Percentiles rank a stretch among this genome's conserved stretches.
These are phyloP conservation scores for Meyerozyma athensensis DNA, from an alignment of 1,139 yeast species.

Conservation along the genomic window DNA sequence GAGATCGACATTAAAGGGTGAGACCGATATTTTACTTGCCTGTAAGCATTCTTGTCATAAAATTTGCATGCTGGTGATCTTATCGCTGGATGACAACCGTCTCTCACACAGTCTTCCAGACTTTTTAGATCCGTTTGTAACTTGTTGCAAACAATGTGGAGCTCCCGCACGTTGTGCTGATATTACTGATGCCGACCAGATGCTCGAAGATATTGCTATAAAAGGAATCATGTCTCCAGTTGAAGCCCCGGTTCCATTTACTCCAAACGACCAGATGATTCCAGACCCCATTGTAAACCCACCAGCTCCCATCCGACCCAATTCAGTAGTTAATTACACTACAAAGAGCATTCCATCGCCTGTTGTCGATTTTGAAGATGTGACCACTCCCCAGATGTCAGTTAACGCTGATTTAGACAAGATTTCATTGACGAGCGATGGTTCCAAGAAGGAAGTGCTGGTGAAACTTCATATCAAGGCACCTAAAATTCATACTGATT, in stretches of 20 bases:
- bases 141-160: slow-evolving; percentile 12
- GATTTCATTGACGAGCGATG: neutral
- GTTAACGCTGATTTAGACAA: neutral
- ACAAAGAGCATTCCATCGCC: neutral
- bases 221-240: slow-evolving; percentile 1
- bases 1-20: slow-evolving; percentile 15
- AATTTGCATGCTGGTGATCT: slow-evolving; percentile 21
- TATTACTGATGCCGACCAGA: slow-evolving; percentile 2
- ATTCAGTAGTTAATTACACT: neutral
- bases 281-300: slow-evolving; percentile 20
- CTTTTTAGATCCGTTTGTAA: slow-evolving; percentile 8
- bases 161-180: slow-evolving; percentile 10
- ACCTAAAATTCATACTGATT: neutral
- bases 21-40: slow-evolving; percentile 20
- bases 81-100: slow-evolving; percentile 2
- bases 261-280: slow-evolving; percentile 23
- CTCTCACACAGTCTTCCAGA: slow-evolving; percentile 7
- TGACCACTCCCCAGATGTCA: neutral
- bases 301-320: slow-evolving; percentile 5
- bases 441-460: neutral
- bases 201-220: slow-evolving; percentile 1
- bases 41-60: slow-evolving; percentile 29
- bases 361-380: slow-evolving; percentile 1
- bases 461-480: neutral
- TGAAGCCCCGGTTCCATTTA: slow-evolving; percentile 14